A percentile compares a stretch with the other conserved stretches of the same genome.
Conservation (phyloP, 106 monocot genomes). For the Dioscorea alata region DNA sequence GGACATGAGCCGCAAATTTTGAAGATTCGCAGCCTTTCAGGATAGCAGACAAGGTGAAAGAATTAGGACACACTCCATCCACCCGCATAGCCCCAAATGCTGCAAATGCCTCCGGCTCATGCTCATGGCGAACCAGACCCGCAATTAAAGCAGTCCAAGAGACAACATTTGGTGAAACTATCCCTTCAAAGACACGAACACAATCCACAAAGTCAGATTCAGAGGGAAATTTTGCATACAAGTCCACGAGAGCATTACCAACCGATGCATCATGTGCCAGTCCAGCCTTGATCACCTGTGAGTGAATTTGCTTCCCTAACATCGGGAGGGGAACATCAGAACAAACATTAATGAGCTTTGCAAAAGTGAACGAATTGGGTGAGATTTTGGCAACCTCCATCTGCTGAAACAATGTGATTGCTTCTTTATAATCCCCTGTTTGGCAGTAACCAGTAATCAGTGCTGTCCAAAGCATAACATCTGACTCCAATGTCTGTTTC, state of each 20-base stretch:
- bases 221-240: constrained; percentile 57
- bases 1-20: constrained; percentile 21
- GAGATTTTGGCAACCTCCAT: constrained; percentile 31
- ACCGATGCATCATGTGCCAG: constrained; percentile 54
- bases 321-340: constrained; percentile 13
- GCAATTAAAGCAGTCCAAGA: constrained; percentile 72
- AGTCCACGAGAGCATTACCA: constrained; percentile 62
- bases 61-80: constrained; percentile 43
- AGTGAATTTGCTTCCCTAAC: constrained; percentile 60
- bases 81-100: constrained; percentile 51
- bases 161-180: constrained; percentile 51
- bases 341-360: constrained; percentile 43
- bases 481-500: constrained; percentile 34
- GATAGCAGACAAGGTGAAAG: constrained; percentile 62
- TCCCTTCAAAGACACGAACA: constrained; percentile 29
- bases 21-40: constrained; percentile 34
- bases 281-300: constrained; percentile 35
- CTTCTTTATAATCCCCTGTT: constrained; percentile 18
- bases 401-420: constrained; percentile 27
- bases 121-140: constrained; percentile 25
- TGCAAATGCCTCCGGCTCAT: constrained; percentile 19
- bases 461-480: constrained; percentile 57
- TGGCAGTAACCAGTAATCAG: constrained; percentile 54
- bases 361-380: constrained; percentile 64
- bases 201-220: constrained; percentile 4